Conservation (phyloP, 306 rosid species). For the Acacia acuminata region DNA sequence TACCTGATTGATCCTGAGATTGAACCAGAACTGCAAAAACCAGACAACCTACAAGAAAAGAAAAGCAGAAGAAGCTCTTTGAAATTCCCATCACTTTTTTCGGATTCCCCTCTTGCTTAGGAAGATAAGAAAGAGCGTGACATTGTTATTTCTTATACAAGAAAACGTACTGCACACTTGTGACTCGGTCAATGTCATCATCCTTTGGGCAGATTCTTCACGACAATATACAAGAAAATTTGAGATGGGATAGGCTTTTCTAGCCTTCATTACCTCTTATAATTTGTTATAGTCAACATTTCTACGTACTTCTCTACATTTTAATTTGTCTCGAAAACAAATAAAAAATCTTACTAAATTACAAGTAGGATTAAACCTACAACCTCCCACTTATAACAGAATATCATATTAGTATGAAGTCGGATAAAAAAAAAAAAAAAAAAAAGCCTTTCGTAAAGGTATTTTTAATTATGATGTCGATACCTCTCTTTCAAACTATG, state of each 20-base stretch:
- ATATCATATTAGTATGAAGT: no score
- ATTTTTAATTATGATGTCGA: not conserved
- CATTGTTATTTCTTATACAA: not conserved
- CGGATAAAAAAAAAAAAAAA: no score
- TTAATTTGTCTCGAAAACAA: not conserved
- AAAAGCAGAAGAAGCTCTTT: not conserved
- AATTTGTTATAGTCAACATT: not conserved
- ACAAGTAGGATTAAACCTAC: no score
- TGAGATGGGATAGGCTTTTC: not conserved
- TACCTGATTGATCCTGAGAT: conserved; percentile 59
- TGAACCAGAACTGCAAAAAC: conserved; percentile 25
- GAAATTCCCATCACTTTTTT: conserved; percentile 18
- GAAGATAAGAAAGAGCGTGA: not conserved
- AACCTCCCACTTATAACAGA: no score
- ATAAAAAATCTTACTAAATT: no score
- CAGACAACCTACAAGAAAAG: conserved; percentile 23
- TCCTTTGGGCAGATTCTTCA: not conserved
- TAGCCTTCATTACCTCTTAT: not conserved
- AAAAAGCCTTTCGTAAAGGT: no score
- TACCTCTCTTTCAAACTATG: no score
- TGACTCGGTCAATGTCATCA: not conserved
- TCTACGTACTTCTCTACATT: not conserved
- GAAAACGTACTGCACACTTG: not conserved
- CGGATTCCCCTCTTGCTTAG: not conserved
- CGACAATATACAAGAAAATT: no score